Percentiles rank a stretch among this genome's conserved stretches.
phyloP scores from a whole-genome alignment of 495 filamentous ascomycete species.

The Neurospora discreta region DNA sequence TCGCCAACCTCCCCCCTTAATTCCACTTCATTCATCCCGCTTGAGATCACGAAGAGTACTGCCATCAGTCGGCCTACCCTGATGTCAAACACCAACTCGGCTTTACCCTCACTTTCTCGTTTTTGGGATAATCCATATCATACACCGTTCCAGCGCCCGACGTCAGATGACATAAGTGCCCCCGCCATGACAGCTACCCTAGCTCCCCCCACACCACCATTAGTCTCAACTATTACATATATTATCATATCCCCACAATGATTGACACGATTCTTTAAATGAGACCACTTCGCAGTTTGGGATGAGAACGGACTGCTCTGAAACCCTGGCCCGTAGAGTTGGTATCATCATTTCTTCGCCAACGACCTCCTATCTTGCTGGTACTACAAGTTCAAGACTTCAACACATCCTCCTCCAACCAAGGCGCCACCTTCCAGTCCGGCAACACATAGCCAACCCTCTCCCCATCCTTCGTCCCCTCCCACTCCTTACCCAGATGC shows the following conservation, averaged over 20 bases:
- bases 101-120: neutral
- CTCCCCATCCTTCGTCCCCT: conserved; percentile 15
- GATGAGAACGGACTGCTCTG: neutral
- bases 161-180: neutral
- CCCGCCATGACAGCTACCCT: neutral
- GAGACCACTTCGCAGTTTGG: neutral
- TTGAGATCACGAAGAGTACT: neutral
- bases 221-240: neutral
- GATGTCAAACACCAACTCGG: neutral
- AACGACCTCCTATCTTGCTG: neutral
- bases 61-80: neutral
- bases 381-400: neutral
- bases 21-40: neutral
- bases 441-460: conserved; percentile 26
- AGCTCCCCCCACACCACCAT: neutral
- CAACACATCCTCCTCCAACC: conserved; percentile 19
- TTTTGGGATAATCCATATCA: neutral
- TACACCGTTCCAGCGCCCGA: neutral
- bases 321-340: neutral
- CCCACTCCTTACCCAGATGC: conserved; percentile 30
- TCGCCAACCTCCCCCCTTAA: neutral
- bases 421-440: conserved; percentile 31
- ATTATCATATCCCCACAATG: neutral
- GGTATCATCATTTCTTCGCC: neutral
- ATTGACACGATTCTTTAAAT: neutral